Evolutionary conservation across 208 protist genomes (phyloP), one percentile per base, ranked within the genome.

Genomic region (Trypanosoma lewisi): DNA sequence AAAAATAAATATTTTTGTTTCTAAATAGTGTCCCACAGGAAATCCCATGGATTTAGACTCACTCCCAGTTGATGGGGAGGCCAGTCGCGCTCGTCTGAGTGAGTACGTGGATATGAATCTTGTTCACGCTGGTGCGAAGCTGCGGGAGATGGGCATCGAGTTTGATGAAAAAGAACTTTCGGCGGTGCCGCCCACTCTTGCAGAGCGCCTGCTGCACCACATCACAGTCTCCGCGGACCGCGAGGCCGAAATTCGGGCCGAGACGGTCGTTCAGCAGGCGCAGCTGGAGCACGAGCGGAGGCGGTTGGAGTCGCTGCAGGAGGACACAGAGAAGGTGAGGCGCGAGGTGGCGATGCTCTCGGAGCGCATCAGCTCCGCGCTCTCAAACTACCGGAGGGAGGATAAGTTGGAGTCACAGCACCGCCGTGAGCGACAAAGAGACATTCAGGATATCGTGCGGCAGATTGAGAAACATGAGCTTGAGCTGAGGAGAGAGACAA

Each of bases 401-500:
- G 55, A 87, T 45, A 51, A 80, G 52, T 55, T 83, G 31, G 73
- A 74, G 34, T 60, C 63, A n/a, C 74, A 74, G 58, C 53, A 41
- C 4, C 52, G 41, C 17, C 78, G 79, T 39, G 69, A 91, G 57
- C 79, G 75, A 9, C 74, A 80, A 17, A 70, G 74, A 1, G 83
- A 90, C 25, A 41, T 89, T 4, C 54, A 75, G 2, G 87, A 89
- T 48, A 37, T 89, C 16, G 67, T 65, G 12, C 71, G 87, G 1
- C 83, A 93, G 59, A 75, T 77, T 17, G 87, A 93, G 39, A 82
- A 80, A 41, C 73, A 78, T 11, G 83, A 93, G 67, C 57, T 85
- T 5, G 77, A 90, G 55, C 63, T 82, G 23, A 70, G 75, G 27
- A 75, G 76, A 19, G 78, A 82, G 4, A 65, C 69, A 25, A 87